phyloP scores from a whole-genome alignment of 495 filamentous ascomycete genomes.

The Aspergillus campestris region DNA sequence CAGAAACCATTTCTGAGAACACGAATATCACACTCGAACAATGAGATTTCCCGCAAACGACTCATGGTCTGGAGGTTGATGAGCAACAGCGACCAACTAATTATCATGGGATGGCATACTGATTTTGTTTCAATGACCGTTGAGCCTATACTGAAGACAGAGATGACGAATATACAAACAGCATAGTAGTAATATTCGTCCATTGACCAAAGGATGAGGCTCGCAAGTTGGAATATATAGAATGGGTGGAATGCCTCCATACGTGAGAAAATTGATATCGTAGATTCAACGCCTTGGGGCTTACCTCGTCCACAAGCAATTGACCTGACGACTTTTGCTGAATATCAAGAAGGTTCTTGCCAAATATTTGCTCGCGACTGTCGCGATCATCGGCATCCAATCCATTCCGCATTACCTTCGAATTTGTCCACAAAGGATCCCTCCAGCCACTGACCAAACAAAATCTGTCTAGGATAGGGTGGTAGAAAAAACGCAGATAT shows the following conservation, averaged over 20 bases:
- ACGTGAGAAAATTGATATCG: slow-evolving; percentile 11
- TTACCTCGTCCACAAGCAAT: slow-evolving; percentile 82
- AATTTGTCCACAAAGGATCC: slow-evolving; percentile 78
- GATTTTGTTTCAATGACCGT: slow-evolving; percentile 86
- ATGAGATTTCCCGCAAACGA: slow-evolving; percentile 82
- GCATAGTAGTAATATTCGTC: slow-evolving; percentile 99
- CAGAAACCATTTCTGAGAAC: slow-evolving; percentile 93
- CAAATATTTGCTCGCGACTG: slow-evolving; percentile 77
- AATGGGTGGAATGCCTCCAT: slow-evolving; percentile 86
- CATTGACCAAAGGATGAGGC: slow-evolving; percentile 86
- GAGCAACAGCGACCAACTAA: slow-evolving; percentile 2
- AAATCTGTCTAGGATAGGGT: slow-evolving; percentile 83
- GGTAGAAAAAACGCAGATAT: slow-evolving; percentile 87
- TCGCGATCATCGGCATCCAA: slow-evolving; percentile 86
- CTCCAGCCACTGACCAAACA: slow-evolving; percentile 82
- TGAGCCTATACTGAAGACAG: slow-evolving; percentile 78
- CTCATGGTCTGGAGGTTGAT: slow-evolving; percentile 64
- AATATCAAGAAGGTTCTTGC: slow-evolving; percentile 82
- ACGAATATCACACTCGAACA: slow-evolving; percentile 90
- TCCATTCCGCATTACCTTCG: slow-evolving; percentile 67
- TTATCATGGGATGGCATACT: slow-evolving; percentile 31
- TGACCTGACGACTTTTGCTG: slow-evolving; percentile 75
- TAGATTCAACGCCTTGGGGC: slow-evolving; percentile 10
- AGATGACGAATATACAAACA: slow-evolving; percentile 90
- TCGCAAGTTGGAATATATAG: slow-evolving; percentile 96